Percentiles rank a stretch among this genome's conserved stretches.
Conservation (phyloP, 2,329 filamentous ascomycete species). For the Hypoxylon sp. region DNA sequence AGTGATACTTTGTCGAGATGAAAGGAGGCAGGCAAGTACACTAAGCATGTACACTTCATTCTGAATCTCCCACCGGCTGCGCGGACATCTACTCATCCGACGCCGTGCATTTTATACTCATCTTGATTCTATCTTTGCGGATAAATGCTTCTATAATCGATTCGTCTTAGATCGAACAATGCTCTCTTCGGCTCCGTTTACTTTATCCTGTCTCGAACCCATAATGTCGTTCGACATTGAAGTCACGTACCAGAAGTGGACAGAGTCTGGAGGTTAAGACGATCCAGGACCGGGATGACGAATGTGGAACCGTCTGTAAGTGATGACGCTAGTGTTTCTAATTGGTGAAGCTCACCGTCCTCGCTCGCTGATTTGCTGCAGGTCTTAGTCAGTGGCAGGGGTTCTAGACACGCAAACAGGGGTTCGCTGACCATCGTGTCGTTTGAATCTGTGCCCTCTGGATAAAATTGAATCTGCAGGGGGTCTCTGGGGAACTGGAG, state of each 20-base stretch:
- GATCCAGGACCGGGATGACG: constrained; percentile 39
- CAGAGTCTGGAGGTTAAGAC: constrained; percentile 5
- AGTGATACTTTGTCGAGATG: constrained; percentile 32
- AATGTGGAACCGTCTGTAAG: constrained; percentile 46
- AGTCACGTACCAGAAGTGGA: constrained; percentile 19
- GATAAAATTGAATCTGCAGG: constrained; percentile 15
- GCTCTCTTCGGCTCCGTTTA: not conserved
- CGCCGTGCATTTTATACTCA: not conserved
- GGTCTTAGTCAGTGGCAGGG: constrained; percentile 31
- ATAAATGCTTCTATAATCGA: not conserved
- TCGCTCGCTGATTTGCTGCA: constrained; percentile 51
- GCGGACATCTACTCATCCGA: not conserved
- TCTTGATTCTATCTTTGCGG: not conserved
- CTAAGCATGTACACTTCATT: constrained; percentile 9
- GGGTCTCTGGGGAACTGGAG: not conserved
- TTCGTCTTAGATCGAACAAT: not conserved
- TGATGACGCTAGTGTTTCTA: constrained; percentile 58
- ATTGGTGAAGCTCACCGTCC: constrained; percentile 48
- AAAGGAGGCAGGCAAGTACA: constrained; percentile 29
- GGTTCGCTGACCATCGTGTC: constrained; percentile 9
- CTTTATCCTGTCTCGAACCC: not conserved
- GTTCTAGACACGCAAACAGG: constrained; percentile 16
- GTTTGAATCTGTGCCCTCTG: constrained; percentile 31
- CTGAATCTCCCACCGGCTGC: not conserved
- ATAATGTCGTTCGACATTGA: constrained; percentile 2